These are phyloP conservation scores for Inga laurina DNA, from an alignment of 306 rosid genomes.

Conservation along the genomic window DNA sequence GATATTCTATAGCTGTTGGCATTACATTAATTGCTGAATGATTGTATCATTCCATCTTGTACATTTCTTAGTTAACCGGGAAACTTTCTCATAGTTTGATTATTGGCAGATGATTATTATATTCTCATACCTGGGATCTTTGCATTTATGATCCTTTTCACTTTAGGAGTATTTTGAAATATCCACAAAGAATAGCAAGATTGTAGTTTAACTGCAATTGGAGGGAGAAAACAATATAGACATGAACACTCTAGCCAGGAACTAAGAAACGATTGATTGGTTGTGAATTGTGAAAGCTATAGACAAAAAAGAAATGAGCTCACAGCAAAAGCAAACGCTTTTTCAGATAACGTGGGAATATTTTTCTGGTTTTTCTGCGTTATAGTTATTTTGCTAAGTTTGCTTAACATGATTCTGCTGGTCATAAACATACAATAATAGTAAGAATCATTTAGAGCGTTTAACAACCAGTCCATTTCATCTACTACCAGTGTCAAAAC, in stretches of 20 bases:
- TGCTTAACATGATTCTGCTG: not conserved
- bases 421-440: not conserved
- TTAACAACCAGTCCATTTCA: not conserved
- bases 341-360: not conserved
- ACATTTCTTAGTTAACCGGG: not conserved
- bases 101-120: not conserved
- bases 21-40: not conserved
- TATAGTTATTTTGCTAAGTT: not conserved
- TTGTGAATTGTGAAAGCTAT: not conserved
- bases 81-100: not conserved
- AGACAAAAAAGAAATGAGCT: not conserved
- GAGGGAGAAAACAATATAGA: not conserved
- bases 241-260: not conserved
- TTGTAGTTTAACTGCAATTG: not conserved
- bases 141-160: not conserved
- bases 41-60: not conserved
- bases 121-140: not conserved
- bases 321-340: not conserved
- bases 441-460: not conserved
- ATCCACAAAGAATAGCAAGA: not conserved
- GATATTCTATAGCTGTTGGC: constrained; percentile 2
- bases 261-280: not conserved
- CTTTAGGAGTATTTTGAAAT: not conserved
- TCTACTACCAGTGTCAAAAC: not conserved
- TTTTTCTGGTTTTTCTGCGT: not conserved